Evolutionary conservation across 306 rosid genomes (phyloP), one percentile per base, ranked within the genome.

Genomic region (Vicia faba): DNA sequence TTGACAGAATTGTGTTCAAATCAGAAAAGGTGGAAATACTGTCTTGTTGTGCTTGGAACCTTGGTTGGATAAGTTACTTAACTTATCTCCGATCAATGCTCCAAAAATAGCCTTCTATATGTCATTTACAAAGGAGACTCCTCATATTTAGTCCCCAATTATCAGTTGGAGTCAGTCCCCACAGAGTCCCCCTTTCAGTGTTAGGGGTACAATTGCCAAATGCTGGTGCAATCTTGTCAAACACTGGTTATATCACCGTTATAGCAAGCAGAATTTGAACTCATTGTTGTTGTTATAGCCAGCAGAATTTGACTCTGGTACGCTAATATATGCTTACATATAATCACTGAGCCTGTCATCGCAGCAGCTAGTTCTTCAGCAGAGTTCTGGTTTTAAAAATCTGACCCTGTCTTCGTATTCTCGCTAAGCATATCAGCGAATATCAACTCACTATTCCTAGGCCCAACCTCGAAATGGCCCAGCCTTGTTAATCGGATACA

Each of bases 131-230:
- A 23, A 54, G 51, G 57, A 10, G 16, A 53, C 16, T 53, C 16
- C n/a, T 10, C 11, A 8, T 10, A 38, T 14, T 41, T 18, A 14
- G 48, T 49, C 9, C 3, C 35, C 36, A 18, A 5, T 14, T 3
- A 9, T 69, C 56, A 41, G 26, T 56, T 41, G 15, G 33, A n/a
- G n/a, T n/a, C n/a, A 36, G 43, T 40, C 56, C 12, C 19, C 45
- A 2, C 23, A 41, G 11, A 26, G 48, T 69, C 55, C 64, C 23
- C 54, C 54, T 51, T 56, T 51, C 45, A 43, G 4, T 28, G 25
- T 40, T 69, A 43, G 2, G 43, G 35, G 33, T 56, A 45, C 48
- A 69, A 55, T 69, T 40, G 16, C 45, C 31, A 49, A 54, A 13
- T 18, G 8, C 25, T n/a, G n/a, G n/a, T n/a, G n/a, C n/a, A n/a